Conservation (phyloP, 176 grass and related monocot genomes). For the Phyllostachys edulis region DNA sequence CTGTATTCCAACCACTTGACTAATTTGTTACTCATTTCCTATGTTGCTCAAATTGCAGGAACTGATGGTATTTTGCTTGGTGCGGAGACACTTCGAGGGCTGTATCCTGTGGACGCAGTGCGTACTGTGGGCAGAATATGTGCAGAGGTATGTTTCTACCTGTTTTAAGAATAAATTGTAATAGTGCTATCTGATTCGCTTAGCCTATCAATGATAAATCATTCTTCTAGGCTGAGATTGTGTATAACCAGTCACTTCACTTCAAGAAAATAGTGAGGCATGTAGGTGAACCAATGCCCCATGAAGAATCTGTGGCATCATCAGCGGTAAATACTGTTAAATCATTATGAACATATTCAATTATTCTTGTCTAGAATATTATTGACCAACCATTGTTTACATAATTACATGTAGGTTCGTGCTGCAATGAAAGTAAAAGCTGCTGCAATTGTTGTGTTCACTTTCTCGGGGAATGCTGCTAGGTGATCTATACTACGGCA, state of each 20-base stretch:
- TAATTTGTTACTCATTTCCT: not conserved
- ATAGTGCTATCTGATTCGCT: not conserved
- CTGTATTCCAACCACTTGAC: conserved; percentile 3
- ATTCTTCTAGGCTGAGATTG: conserved; percentile 70
- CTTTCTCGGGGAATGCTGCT: conserved; percentile 75
- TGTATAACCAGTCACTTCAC: conserved; percentile 79
- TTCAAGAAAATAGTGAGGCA: conserved; percentile 83
- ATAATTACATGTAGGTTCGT: conserved; percentile 56
- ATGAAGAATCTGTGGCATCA: conserved; percentile 93
- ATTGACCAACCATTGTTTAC: not conserved
- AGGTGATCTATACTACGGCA: conserved; percentile 47
- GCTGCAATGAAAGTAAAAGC: conserved; percentile 96
- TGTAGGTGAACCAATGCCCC: conserved; percentile 80
- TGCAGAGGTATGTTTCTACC: conserved; percentile 67
- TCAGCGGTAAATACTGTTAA: conserved; percentile 57
- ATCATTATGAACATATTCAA: conserved; percentile 4
- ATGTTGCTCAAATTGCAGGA: conserved; percentile 47
- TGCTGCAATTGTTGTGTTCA: conserved; percentile 82
- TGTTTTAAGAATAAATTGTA: conserved; percentile 15
- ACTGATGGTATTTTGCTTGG: conserved; percentile 97
- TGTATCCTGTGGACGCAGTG: conserved; percentile 89
- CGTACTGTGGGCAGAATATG: conserved; percentile 93
- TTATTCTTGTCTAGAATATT: not conserved
- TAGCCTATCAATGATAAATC: conserved; percentile 26
- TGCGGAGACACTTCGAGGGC: conserved; percentile 88